Percentiles rank a stretch among this genome's conserved stretches.
These are phyloP conservation scores for Quercus rubra DNA, from an alignment of 306 rosid genomes.

Conservation along the genomic window DNA sequence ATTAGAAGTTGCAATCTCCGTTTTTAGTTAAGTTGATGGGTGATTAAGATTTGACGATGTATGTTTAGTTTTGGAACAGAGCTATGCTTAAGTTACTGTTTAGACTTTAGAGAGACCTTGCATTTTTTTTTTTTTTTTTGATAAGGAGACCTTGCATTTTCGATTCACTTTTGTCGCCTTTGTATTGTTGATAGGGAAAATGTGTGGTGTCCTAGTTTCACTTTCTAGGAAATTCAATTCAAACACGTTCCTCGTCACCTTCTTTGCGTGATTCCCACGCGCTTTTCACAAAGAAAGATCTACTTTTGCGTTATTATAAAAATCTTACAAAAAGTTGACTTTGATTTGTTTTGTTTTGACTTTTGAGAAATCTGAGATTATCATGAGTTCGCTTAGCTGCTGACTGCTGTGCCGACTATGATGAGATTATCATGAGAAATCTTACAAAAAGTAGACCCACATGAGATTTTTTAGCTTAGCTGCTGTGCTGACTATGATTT, in stretches of 20 bases:
- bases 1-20: too few relatives aligned
- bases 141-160: not conserved
- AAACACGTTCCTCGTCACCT: slow-evolving; percentile 1
- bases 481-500: too few relatives aligned
- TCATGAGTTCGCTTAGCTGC: slow-evolving; percentile 1
- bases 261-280: slow-evolving; percentile 33
- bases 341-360: not conserved
- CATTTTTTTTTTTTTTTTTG: not conserved
- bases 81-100: not conserved
- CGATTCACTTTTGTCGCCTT: slow-evolving; percentile 8
- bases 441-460: not conserved
- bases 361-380: not conserved
- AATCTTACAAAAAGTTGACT: slow-evolving; percentile 18
- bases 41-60: too few relatives aligned
- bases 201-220: slow-evolving; percentile 25
- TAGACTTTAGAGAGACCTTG: too few relatives aligned
- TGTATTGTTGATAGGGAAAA: slow-evolving; percentile 15
- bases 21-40: too few relatives aligned
- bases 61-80: too few relatives aligned
- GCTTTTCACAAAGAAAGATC: slow-evolving; percentile 16
- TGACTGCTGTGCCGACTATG: too few relatives aligned
- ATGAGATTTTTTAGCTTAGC: slow-evolving; percentile 17
- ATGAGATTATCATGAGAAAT: too few relatives aligned
- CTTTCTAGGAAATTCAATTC: not conserved
- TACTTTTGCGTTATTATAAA: not conserved